Percentiles rank a stretch among this genome's conserved stretches.
phyloP scores from a whole-genome alignment of 2,329 filamentous ascomycete species.

The Fusarium newnesense region DNA sequence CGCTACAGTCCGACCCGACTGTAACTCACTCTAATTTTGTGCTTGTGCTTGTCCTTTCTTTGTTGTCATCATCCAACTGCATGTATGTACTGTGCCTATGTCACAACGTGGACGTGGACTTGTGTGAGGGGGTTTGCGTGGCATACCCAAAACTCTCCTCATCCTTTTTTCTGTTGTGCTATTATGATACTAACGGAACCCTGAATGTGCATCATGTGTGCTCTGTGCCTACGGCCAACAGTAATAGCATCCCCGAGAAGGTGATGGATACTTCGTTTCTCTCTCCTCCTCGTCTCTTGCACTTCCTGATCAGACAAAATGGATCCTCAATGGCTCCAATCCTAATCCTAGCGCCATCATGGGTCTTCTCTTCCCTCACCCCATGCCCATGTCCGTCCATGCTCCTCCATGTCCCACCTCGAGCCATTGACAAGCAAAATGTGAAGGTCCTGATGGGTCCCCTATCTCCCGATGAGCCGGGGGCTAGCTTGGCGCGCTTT shows the following conservation, averaged over 20 bases:
- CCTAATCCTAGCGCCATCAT: conserved; percentile 32
- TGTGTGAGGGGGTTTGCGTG: conserved; percentile 18
- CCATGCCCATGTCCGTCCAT: conserved; percentile 24
- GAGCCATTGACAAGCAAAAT: background rate
- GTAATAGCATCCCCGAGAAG: conserved; percentile 25
- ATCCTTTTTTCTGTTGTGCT: background rate
- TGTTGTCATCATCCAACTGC: background rate
- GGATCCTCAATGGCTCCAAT: conserved; percentile 29
- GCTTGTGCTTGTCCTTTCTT: background rate
- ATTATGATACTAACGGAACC: conserved; percentile 22
- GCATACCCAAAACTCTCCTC: conserved; percentile 1
- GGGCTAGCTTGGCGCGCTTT: conserved; percentile 30
- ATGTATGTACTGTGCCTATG: conserved; percentile 10
- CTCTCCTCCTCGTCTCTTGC: conserved; percentile 1
- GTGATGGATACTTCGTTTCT: conserved; percentile 5
- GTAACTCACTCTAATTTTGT: conserved; percentile 12
- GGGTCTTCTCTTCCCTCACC: conserved; percentile 13
- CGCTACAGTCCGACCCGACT: conserved; percentile 20
- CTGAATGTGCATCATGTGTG: conserved; percentile 32
- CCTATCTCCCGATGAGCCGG: conserved; percentile 37
- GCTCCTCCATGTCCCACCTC: conserved; percentile 26
- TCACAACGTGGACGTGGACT: conserved; percentile 25
- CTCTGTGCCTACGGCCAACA: background rate
- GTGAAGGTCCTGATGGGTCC: conserved; percentile 9
- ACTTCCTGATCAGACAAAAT: conserved; percentile 21